These are phyloP conservation scores for Naganishia cerealis DNA, from an alignment of 1,284 basidiomycete genomes.

Conservation along the genomic window DNA sequence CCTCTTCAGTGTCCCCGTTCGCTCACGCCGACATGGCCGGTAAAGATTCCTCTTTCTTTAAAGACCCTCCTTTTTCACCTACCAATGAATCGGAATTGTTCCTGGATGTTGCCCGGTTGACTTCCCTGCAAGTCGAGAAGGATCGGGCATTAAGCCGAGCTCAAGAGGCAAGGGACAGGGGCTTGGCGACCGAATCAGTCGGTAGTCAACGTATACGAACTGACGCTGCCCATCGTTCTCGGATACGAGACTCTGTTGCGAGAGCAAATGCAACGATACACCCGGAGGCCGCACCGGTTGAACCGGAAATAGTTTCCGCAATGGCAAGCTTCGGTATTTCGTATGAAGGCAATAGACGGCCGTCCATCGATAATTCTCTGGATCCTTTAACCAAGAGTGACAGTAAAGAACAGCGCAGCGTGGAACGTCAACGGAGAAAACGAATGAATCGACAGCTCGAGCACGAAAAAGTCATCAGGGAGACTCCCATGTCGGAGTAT, in stretches of 20 bases:
- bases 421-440: constrained; percentile 16
- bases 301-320: constrained; percentile 6
- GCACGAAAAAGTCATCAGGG: constrained; percentile 18
- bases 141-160: constrained; percentile 6
- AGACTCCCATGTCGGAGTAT: constrained; percentile 25
- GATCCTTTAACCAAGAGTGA: not conserved
- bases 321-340: constrained; percentile 24
- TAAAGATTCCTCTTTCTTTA: not conserved
- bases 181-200: constrained; percentile 16
- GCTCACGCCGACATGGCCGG: not conserved
- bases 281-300: not conserved
- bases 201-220: not conserved
- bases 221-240: constrained; percentile 1
- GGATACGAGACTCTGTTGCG: not conserved
- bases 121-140: constrained; percentile 12
- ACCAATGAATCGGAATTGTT: constrained; percentile 15
- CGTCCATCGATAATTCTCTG: not conserved
- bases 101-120: constrained; percentile 18
- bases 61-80: not conserved
- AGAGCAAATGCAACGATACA: not conserved
- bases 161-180: constrained; percentile 15
- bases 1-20: not conserved
- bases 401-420: constrained; percentile 1
- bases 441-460: constrained; percentile 23
- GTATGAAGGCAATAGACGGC: not conserved